Evolutionary conservation across 2,329 filamentous ascomycete genomes (phyloP), one percentile per base, ranked within the genome.

Genomic region (Dactylonectria estremocensis): DNA sequence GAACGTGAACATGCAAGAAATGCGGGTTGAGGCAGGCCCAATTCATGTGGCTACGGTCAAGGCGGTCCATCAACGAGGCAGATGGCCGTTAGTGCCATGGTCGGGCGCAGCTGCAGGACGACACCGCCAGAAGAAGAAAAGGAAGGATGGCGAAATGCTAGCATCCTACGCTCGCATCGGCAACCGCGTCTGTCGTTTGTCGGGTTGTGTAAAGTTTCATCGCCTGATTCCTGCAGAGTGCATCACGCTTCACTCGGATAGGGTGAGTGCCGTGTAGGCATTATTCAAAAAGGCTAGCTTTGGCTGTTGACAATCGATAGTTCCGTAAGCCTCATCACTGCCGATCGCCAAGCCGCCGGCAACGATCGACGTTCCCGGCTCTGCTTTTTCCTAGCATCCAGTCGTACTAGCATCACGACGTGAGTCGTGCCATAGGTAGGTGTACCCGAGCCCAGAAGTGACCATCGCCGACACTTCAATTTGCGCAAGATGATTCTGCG

Each of bases 201-300:
- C 5, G 11, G 35, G 35, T 40, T 40, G 35, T 14, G 35, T 40
- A 11, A 11, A 11, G 2, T 9, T 40, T 7, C 43, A 46, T 7
- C n/a, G 6, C 18, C 45, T 22, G 45, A 48, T 48, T 48, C 18
- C 45, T 20, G 45, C 18, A 20, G 9, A 22, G 18, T 20, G 45
- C 18, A 48, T 11, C 8, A 48, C 45, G 6, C 18, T 10, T 48
- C 18, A n/a, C 18, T 48, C 45, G 45, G 22, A 48, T 48, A 20
- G 45, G 20, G 45, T 24, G 18, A 48, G 45, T 48, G 45, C 45
- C 45, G 45, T 48, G 45, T n/a, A 48, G 45, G 45, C 18, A n/a
- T 48, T 22, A 8, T 22, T n/a, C 11, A 22, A 48, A 48, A 22
- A n/a, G 45, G 45, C n/a, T 22, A n/a, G 45, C 45, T 20, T 48